Percentiles rank a stretch among this genome's conserved stretches.
Evolutionary conservation across 2,329 filamentous ascomycete species (phyloP).

Genomic region (Monosporascus sp.): DNA sequence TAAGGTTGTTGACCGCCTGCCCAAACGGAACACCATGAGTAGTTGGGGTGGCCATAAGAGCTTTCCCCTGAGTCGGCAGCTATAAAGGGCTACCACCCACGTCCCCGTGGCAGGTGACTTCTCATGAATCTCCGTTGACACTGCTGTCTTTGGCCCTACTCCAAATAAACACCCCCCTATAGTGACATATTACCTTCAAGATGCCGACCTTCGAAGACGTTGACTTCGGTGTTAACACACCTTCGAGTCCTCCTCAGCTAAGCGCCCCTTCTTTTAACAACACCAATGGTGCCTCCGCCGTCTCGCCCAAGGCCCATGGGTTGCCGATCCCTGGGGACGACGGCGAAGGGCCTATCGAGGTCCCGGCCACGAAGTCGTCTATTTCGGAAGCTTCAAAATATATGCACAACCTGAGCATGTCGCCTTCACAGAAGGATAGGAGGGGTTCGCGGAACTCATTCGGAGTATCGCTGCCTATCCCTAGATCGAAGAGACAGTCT

Average conservation of each 20-base stretch:
- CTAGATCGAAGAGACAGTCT: slow-evolving; percentile 63
- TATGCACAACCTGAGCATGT: slow-evolving; percentile 68
- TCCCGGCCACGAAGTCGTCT: slow-evolving; percentile 63
- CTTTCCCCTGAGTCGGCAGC: too few relatives aligned
- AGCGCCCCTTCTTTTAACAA: slow-evolving; percentile 20
- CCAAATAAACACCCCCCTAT: neutral
- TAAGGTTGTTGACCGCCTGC: too few relatives aligned
- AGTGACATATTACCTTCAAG: slow-evolving; percentile 24
- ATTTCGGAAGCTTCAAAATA: slow-evolving; percentile 63
- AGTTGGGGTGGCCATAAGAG: too few relatives aligned
- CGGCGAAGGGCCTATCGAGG: slow-evolving; percentile 54
- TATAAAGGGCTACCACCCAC: too few relatives aligned
- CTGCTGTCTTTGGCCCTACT: too few relatives aligned
- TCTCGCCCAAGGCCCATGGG: slow-evolving; percentile 20
- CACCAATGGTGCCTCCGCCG: slow-evolving; percentile 23
- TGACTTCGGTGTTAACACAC: slow-evolving; percentile 42
- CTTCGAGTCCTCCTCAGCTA: slow-evolving; percentile 13
- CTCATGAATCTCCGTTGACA: too few relatives aligned
- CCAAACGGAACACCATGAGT: too few relatives aligned
- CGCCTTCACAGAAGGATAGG: slow-evolving; percentile 62
- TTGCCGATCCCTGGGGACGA: slow-evolving; percentile 39
- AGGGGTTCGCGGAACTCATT: slow-evolving; percentile 71
- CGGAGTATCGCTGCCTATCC: slow-evolving; percentile 67
- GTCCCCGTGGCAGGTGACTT: too few relatives aligned
- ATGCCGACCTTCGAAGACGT: slow-evolving; percentile 58